These are phyloP conservation scores for Cladosporium oxysporum DNA, from an alignment of 2,329 filamentous ascomycete species.

Conservation along the genomic window DNA sequence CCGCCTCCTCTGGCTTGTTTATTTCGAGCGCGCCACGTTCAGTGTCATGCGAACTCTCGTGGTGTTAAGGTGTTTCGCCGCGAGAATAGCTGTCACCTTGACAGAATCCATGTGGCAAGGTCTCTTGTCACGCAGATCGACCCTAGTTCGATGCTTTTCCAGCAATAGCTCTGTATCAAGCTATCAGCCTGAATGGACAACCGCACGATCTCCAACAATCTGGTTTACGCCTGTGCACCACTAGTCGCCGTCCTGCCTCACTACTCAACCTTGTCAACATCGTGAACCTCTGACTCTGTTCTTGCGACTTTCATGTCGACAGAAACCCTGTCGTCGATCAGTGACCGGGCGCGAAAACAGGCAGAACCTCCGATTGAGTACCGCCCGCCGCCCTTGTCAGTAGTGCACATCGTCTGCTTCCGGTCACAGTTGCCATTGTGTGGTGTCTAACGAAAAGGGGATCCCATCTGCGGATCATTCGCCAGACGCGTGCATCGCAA, in stretches of 20 bases:
- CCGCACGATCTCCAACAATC: conserved; percentile 3
- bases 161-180: neutral
- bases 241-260: neutral
- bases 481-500: conserved; percentile 10
- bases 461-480: conserved; percentile 15
- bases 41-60: neutral
- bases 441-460: conserved; percentile 28
- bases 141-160: neutral
- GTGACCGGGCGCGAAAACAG: conserved; percentile 25
- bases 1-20: conserved; percentile 7
- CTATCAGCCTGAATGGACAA: conserved; percentile 7
- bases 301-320: conserved; percentile 1
- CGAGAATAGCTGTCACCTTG: neutral
- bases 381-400: conserved; percentile 29
- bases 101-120: neutral
- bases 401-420: conserved; percentile 29
- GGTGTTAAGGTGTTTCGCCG: neutral
- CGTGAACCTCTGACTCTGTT: conserved; percentile 13
- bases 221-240: neutral
- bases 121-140: neutral
- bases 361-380: conserved; percentile 38
- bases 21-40: conserved; percentile 1
- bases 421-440: conserved; percentile 30
- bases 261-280: conserved; percentile 7
- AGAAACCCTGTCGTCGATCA: conserved; percentile 17